phyloP scores from a whole-genome alignment of 345 rosid genomes.

The Crucihimalaya himalaica region DNA sequence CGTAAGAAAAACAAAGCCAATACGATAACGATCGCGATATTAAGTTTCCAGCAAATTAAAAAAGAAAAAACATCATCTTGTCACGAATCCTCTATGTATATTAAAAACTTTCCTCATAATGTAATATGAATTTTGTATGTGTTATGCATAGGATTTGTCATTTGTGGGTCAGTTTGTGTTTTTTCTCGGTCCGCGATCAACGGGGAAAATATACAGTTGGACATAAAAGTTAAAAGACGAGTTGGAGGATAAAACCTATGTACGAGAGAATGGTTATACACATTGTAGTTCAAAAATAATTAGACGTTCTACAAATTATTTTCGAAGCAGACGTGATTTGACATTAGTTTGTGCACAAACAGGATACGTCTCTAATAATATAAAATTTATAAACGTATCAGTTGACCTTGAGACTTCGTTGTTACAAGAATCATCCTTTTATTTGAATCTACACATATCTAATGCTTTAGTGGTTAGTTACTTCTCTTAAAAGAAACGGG shows the following conservation, averaged over 20 bases:
- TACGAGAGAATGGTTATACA: background rate
- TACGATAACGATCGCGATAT: background rate
- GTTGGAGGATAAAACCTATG: background rate
- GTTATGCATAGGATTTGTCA: background rate
- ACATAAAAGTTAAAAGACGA: background rate
- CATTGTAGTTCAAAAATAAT: background rate
- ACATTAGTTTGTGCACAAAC: constrained; percentile 40
- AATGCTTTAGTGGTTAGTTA: constrained; percentile 29
- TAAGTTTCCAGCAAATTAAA: background rate
- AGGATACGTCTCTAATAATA: constrained; percentile 36
- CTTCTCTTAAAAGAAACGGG: constrained; percentile 23
- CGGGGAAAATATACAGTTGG: background rate
- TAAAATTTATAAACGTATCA: background rate
- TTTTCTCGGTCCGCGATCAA: constrained; percentile 17
- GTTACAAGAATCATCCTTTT: constrained; percentile 11
- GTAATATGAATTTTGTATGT: background rate
- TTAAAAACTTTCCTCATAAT: background rate
- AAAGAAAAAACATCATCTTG: background rate
- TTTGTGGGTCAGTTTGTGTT: background rate
- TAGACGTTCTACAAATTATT: constrained; percentile 16
- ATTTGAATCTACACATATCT: constrained; percentile 19
- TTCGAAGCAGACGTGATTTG: constrained; percentile 28
- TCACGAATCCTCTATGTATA: background rate
- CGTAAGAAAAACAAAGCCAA: background rate
- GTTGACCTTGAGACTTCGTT: constrained; percentile 26